phyloP scores from a whole-genome alignment of 768 basidiomycete species.

The Boletellus sp. region DNA sequence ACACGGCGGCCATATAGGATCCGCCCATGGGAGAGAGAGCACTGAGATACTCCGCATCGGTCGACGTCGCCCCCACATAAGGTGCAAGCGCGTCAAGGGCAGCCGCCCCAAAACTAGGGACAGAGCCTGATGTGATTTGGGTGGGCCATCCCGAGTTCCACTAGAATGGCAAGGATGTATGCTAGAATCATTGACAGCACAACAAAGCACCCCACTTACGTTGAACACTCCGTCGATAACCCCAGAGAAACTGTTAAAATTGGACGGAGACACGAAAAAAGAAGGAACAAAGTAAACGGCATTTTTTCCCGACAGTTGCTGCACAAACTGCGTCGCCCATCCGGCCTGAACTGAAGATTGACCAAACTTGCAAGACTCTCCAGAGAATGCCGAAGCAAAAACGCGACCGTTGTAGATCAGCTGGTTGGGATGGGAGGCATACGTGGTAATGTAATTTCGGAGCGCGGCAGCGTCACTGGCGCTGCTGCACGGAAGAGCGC shows the following conservation, averaged over 20 bases:
- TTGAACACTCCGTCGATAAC: conserved; percentile 60
- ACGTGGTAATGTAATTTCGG: conserved; percentile 51
- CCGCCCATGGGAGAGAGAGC: conserved; percentile 33
- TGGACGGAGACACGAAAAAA: conserved; percentile 59
- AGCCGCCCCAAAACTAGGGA: conserved; percentile 2
- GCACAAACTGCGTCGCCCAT: conserved; percentile 55
- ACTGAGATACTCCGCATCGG: conserved; percentile 54
- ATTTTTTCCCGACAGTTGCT: conserved; percentile 42
- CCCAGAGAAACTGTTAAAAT: conserved; percentile 42
- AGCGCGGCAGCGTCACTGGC: conserved; percentile 47
- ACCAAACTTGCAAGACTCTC: conserved; percentile 67
- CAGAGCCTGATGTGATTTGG: conserved; percentile 39
- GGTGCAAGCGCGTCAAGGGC: conserved; percentile 27
- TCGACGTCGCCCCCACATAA: conserved; percentile 45
- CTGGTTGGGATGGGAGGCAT: conserved; percentile 57
- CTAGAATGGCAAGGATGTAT: conserved; percentile 30
- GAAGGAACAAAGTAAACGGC: conserved; percentile 63
- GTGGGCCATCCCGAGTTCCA: conserved; percentile 84
- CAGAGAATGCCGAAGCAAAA: conserved; percentile 69
- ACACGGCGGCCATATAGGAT: conserved; percentile 51
- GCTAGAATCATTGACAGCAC: conserved; percentile 8
- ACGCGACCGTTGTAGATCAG: conserved; percentile 44
- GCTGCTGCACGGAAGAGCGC: conserved; percentile 52
- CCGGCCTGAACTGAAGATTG: conserved; percentile 46
- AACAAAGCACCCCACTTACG: conserved; percentile 34